Evolutionary conservation across 140 eudicot genomes (phyloP).

Genomic region (Oenanthe javanica): DNA sequence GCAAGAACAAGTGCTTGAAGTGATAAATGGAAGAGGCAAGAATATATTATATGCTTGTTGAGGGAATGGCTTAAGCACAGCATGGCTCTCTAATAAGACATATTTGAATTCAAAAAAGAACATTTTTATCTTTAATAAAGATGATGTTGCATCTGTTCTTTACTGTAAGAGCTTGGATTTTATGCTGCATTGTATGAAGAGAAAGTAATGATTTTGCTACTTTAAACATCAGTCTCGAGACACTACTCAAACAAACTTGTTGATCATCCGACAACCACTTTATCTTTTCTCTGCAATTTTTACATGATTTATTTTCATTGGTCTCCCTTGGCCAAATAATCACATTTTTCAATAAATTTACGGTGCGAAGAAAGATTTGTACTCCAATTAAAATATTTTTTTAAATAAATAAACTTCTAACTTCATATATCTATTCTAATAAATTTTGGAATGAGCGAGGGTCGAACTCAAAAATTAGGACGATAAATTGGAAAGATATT

Average conservation of each 20-base stretch:
- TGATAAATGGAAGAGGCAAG: conserved; percentile 16
- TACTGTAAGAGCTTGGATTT: conserved; percentile 34
- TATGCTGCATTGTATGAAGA: conserved; percentile 48
- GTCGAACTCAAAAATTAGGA: no score
- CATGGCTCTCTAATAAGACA: neutral
- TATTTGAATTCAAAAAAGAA: conserved; percentile 46
- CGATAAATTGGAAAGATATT: no score
- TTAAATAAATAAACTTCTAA: no score
- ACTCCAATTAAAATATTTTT: no score
- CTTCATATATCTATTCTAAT: no score
- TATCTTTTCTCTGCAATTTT: neutral
- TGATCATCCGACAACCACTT: conserved; percentile 7
- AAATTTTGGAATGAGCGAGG: no score
- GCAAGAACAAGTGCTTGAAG: conserved; percentile 25
- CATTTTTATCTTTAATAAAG: conserved; percentile 54
- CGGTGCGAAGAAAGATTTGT: no score
- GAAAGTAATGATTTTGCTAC: conserved; percentile 56
- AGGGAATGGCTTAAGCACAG: conserved; percentile 12
- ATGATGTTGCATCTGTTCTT: conserved; percentile 33
- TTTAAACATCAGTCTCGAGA: conserved; percentile 16
- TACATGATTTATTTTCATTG: neutral
- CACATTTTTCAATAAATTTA: no score
- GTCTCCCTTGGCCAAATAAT: no score
- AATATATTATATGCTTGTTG: neutral
- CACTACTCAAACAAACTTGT: conserved; percentile 7